These are phyloP conservation scores for Globisporangium spiculum DNA, from an alignment of 352 stramenopile genomes.

Conservation along the genomic window DNA sequence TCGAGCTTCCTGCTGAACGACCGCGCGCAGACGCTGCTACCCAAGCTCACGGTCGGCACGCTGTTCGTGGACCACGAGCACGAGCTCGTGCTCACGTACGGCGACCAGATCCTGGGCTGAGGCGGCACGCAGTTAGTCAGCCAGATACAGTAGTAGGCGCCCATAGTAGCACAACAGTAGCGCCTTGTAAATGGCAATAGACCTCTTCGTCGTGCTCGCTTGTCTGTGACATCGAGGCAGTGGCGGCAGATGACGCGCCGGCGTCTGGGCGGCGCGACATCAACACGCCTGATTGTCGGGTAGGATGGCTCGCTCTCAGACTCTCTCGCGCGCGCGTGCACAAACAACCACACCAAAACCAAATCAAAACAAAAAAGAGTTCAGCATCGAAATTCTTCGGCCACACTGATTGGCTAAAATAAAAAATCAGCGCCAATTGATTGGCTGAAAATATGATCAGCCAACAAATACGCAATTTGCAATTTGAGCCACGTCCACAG, in stretches of 20 bases:
- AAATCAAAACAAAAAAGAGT: neutral
- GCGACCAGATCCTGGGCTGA: constrained; percentile 51
- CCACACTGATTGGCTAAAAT: neutral
- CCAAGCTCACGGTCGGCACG: constrained; percentile 58
- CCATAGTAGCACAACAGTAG: neutral
- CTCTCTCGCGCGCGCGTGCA: neutral
- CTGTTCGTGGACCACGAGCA: constrained; percentile 66
- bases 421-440: neutral
- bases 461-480: neutral
- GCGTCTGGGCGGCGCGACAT: neutral
- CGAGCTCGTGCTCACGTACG: constrained; percentile 71
- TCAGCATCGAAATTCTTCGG: neutral
- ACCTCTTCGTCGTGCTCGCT: neutral
- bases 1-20: constrained; percentile 66
- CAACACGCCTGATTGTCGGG: neutral
- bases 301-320: neutral
- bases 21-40: constrained; percentile 48
- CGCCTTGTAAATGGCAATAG: neutral
- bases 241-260: neutral
- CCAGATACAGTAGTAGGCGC: neutral
- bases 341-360: neutral
- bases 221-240: constrained; percentile 3
- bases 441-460: constrained; percentile 15
- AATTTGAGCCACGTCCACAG: neutral
- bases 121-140: neutral